Conservation (phyloP, 1,284 basidiomycete species). For the Irpex sp. region DNA sequence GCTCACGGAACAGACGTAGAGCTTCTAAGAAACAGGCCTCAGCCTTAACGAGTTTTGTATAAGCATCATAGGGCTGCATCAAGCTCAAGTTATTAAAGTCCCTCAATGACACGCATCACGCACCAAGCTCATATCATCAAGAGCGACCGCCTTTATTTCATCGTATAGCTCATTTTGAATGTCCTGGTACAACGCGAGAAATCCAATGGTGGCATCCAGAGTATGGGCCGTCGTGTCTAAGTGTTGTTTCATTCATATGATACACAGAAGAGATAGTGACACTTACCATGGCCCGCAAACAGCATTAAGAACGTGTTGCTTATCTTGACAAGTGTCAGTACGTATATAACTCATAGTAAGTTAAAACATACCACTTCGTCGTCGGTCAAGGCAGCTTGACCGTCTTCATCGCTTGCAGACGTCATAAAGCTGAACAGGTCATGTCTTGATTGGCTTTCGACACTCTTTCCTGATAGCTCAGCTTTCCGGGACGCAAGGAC, state of each 20-base stretch:
- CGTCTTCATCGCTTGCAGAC: slow-evolving; percentile 12
- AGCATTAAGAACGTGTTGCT: slow-evolving; percentile 16
- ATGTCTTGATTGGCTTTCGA: background rate
- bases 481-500: background rate
- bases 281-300: slow-evolving; percentile 16
- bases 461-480: background rate
- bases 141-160: slow-evolving; percentile 22
- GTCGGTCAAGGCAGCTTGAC: slow-evolving; percentile 11
- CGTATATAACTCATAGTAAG: too few species aligned
- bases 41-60: slow-evolving; percentile 32
- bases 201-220: slow-evolving; percentile 30
- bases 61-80: slow-evolving; percentile 39
- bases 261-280: background rate
- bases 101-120: background rate
- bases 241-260: too few species aligned
- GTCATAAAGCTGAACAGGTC: slow-evolving; percentile 14
- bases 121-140: slow-evolving; percentile 1
- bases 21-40: slow-evolving; percentile 8
- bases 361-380: slow-evolving; percentile 9
- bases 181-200: slow-evolving; percentile 35
- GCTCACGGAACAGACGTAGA: slow-evolving; percentile 23
- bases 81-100: background rate
- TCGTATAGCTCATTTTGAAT: slow-evolving; percentile 34
- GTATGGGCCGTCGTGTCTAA: slow-evolving; percentile 35
- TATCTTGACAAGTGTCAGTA: slow-evolving; percentile 8